Percentiles rank a stretch among this genome's conserved stretches.
These are phyloP conservation scores for Lycium barbarum DNA, from an alignment of 257 asterid species.

Conservation along the genomic window DNA sequence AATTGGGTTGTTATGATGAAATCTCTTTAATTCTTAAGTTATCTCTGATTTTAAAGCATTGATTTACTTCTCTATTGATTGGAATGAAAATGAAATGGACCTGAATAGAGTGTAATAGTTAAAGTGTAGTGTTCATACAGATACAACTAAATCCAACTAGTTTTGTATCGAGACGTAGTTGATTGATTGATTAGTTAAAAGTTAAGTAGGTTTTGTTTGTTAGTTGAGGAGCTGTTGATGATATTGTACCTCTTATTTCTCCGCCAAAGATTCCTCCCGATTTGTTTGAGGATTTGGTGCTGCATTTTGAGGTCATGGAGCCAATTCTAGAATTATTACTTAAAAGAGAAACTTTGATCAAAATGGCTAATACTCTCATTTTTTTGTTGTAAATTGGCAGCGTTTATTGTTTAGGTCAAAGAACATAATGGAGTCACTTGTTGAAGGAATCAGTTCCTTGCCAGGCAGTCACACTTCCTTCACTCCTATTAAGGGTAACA, in stretches of 20 bases:
- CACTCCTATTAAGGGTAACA: conserved; percentile 42
- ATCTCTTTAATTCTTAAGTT: not conserved
- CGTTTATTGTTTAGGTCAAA: conserved; percentile 40
- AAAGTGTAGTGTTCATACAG: not conserved
- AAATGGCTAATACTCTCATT: not conserved
- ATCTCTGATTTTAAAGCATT: not conserved
- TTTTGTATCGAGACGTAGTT: not conserved
- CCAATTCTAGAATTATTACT: not conserved
- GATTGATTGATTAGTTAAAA: not conserved
- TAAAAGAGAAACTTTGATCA: not conserved
- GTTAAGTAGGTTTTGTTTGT: not conserved
- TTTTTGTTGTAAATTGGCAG: conserved; percentile 41
- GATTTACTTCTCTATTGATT: not conserved
- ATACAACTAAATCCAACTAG: too few relatives aligned
- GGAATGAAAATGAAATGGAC: not conserved
- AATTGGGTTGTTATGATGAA: not conserved
- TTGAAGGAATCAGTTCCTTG: conserved; percentile 62
- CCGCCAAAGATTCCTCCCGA: not conserved
- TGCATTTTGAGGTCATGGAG: not conserved
- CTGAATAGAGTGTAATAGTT: not conserved
- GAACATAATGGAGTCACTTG: conserved; percentile 64
- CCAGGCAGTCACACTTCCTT: conserved; percentile 53
- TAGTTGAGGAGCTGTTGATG: not conserved
- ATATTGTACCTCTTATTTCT: not conserved
- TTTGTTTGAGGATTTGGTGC: not conserved